phyloP scores from a whole-genome alignment of 768 basidiomycete species.

The Boletus coccyginus region DNA sequence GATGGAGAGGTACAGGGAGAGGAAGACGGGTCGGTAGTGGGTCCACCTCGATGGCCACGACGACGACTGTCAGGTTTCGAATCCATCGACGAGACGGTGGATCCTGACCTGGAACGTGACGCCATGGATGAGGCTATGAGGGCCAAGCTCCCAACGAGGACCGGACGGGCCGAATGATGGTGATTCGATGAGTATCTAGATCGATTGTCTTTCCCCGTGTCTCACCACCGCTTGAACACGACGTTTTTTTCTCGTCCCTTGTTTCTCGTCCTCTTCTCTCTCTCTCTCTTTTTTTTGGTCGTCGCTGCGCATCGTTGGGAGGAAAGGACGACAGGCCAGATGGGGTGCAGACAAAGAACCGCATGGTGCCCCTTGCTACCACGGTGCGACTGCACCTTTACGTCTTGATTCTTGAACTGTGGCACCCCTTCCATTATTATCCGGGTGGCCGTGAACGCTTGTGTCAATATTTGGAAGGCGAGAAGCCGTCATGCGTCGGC shows the following conservation, averaged over 20 bases:
- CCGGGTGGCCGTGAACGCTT: too few species aligned
- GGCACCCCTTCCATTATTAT: too few species aligned
- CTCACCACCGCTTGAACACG: not conserved
- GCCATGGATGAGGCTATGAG: slow-evolving; percentile 24
- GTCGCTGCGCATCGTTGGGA: not conserved
- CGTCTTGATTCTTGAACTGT: not conserved
- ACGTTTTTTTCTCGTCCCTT: not conserved
- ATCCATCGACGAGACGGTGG: slow-evolving; percentile 37
- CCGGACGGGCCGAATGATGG: not conserved
- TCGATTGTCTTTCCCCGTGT: too few species aligned
- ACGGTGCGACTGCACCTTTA: not conserved
- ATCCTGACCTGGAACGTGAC: slow-evolving; percentile 48
- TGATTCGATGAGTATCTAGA: too few species aligned
- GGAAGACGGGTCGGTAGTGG: too few species aligned
- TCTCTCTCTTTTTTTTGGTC: not conserved
- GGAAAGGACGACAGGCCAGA: too few species aligned
- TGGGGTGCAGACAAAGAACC: not conserved
- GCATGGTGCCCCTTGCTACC: not conserved
- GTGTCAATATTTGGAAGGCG: too few species aligned
- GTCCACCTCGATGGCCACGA: not conserved
- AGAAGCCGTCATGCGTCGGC: not conserved
- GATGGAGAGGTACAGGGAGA: too few species aligned
- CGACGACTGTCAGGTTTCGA: slow-evolving; percentile 52
- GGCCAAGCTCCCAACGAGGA: not conserved
- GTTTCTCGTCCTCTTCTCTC: not conserved